Base-by-base conservation (phyloP, 1,284 basidiomycete species). In the Athelia sp. region DNA sequence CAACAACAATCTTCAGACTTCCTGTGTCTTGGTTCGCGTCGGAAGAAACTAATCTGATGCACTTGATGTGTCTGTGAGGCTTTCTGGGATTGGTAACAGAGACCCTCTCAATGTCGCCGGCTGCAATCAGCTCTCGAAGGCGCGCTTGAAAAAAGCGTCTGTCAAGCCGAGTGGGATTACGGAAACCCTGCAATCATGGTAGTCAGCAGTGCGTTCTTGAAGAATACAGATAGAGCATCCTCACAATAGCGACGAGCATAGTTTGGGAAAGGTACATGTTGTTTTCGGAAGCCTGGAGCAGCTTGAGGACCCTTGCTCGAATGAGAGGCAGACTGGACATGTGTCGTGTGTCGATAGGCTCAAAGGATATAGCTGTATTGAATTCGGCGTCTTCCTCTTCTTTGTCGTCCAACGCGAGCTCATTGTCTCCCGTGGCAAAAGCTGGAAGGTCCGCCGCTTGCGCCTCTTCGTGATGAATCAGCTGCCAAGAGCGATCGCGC, bases 111-210 rank as follows among this genome's bases (percentile, higher is more conserved):
- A 92, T 75, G 35, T 87, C 61, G 1, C 86, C 79, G 58, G 84
- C 76, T 45, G 81, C 75, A 31, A 86, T 75, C 56, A 93, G 72
- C 54, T 86, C 84, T 1, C 80, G 77, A 36, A 92, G 69, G 24
- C 88, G 76, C 42, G 75, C 77, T 57, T 81, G 81, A 60, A 93
- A 89, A 58, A 90, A 88, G 4, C 90, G 78, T 18, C 89, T 75
- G 57, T 90, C 84, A 3, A 78, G 80, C 60, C 83, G 83, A 1
- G 78, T 81, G 19, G 87, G 86, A 63, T 82, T 81, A 2, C 72
- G 58, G 59, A 88, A 90, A 2, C 88, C 88, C 87, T 90, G 52
- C 3, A 32, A 40, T 45, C 60, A 43, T 22, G 36, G 50, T 10
- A 45, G 17, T 29, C 10, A 13, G n/a, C 35, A 8, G 19, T 9